phyloP scores from a whole-genome alignment of 768 basidiomycete genomes.

The Paxillus involutus region DNA sequence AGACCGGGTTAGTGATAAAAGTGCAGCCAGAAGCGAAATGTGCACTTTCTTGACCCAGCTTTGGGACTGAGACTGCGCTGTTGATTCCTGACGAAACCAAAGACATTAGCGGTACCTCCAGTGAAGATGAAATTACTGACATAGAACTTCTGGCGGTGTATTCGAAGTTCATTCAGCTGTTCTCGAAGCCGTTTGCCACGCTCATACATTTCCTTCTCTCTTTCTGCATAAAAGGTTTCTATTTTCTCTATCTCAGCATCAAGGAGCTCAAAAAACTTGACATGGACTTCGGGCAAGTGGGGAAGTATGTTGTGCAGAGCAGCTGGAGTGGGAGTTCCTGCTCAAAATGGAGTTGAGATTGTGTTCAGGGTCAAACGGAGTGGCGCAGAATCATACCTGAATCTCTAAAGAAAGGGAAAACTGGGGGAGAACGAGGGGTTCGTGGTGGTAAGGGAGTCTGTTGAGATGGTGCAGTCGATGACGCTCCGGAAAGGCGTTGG shows the following conservation, averaged over 20 bases:
- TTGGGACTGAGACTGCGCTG: slow-evolving; percentile 1
- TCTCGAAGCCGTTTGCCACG: slow-evolving; percentile 50
- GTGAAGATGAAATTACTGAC: slow-evolving; percentile 37
- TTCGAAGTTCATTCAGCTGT: slow-evolving; percentile 74
- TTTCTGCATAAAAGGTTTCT: slow-evolving; percentile 74
- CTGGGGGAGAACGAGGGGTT: slow-evolving; percentile 4
- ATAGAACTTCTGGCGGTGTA: slow-evolving; percentile 61
- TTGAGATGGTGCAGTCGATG: slow-evolving; percentile 15
- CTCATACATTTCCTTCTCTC: slow-evolving; percentile 61
- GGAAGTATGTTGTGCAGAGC: slow-evolving; percentile 51
- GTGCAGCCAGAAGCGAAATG: not conserved
- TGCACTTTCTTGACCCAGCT: slow-evolving; percentile 13
- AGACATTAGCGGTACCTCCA: not conserved
- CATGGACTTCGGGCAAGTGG: slow-evolving; percentile 58
- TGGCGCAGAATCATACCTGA: slow-evolving; percentile 8
- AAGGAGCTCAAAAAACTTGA: slow-evolving; percentile 73
- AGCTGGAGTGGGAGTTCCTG: slow-evolving; percentile 23
- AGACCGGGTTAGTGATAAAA: slow-evolving; percentile 4
- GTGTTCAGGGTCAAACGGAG: not conserved
- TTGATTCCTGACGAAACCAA: slow-evolving; percentile 14
- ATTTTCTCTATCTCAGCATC: slow-evolving; percentile 84
- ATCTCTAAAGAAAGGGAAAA: slow-evolving; percentile 3
- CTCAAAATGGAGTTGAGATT: not conserved
- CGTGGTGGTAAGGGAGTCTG: not conserved
- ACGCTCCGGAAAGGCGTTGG: not conserved